phyloP scores from a whole-genome alignment of 2,329 filamentous ascomycete genomes.

The Aureobasidium pullulans region DNA sequence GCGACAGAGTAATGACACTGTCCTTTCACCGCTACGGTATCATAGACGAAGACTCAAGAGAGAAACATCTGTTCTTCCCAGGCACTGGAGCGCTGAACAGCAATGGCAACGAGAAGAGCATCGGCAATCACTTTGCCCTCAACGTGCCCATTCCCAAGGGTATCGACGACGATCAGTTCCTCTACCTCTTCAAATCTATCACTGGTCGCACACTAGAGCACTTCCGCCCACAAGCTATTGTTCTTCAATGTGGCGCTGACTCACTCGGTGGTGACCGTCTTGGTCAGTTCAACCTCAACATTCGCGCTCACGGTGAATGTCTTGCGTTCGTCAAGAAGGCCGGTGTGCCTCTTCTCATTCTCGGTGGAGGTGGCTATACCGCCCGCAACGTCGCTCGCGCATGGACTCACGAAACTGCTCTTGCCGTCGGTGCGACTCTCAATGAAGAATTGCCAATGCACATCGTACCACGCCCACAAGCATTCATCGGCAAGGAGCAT shows the following conservation, averaged over 20 bases:
- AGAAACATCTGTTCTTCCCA: constrained; percentile 51
- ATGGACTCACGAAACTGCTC: constrained; percentile 93
- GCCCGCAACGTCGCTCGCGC: constrained; percentile 92
- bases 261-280: constrained; percentile 88
- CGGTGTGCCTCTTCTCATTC: constrained; percentile 73
- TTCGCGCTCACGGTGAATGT: constrained; percentile 87
- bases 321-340: constrained; percentile 81
- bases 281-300: constrained; percentile 93
- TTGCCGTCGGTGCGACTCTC: constrained; percentile 71
- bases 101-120: constrained; percentile 65
- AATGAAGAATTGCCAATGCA: constrained; percentile 61
- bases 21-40: constrained; percentile 92
- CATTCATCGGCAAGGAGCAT: constrained; percentile 75
- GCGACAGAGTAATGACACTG: constrained; percentile 82
- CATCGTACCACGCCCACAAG: constrained; percentile 77
- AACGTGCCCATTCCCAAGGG: constrained; percentile 63
- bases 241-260: constrained; percentile 92
- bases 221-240: constrained; percentile 85
- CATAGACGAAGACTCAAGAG: constrained; percentile 49
- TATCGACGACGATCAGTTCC: constrained; percentile 69
- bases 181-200: constrained; percentile 73
- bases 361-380: constrained; percentile 93
- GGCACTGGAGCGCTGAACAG: constrained; percentile 61
- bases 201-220: constrained; percentile 70
- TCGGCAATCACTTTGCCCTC: constrained; percentile 61